phyloP scores from a whole-genome alignment of 306 rosid genomes.

The Cucurbita moschata region DNA sequence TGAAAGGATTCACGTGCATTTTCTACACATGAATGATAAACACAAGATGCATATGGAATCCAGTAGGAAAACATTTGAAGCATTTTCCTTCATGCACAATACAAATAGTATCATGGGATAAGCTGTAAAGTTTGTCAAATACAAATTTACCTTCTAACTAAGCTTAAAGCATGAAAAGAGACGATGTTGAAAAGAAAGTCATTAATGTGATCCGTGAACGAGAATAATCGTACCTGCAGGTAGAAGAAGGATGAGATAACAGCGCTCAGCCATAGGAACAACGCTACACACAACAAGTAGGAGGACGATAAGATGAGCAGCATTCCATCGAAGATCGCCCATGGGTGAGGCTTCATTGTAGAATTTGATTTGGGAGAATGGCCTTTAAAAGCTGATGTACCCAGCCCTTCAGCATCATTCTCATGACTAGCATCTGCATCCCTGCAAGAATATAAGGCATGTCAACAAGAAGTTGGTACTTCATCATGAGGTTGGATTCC shows the following conservation, averaged over 20 bases:
- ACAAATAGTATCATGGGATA: too few relatives aligned
- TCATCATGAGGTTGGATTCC: background rate
- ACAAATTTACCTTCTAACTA: background rate
- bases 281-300: slow-evolving; percentile 56
- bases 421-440: slow-evolving; percentile 30
- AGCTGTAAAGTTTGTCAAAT: background rate
- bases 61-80: background rate
- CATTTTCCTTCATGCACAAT: background rate
- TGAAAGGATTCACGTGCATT: background rate
- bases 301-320: slow-evolving; percentile 75
- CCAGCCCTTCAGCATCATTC: slow-evolving; percentile 26
- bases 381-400: slow-evolving; percentile 14
- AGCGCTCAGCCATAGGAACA: slow-evolving; percentile 87
- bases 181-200: background rate
- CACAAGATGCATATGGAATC: background rate
- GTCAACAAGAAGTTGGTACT: background rate
- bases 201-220: background rate
- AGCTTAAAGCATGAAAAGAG: background rate
- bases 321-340: slow-evolving; percentile 79
- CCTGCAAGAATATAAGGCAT: slow-evolving; percentile 23
- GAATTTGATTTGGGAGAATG: slow-evolving; percentile 39
- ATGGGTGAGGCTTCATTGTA: slow-evolving; percentile 35
- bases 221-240: slow-evolving; percentile 50
- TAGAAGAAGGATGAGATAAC: slow-evolving; percentile 92
- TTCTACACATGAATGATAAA: background rate